Percentiles rank a stretch among this genome's conserved stretches.
Conservation (phyloP, 2,329 filamentous ascomycete genomes). For the Verticillium zaregamsianum region DNA sequence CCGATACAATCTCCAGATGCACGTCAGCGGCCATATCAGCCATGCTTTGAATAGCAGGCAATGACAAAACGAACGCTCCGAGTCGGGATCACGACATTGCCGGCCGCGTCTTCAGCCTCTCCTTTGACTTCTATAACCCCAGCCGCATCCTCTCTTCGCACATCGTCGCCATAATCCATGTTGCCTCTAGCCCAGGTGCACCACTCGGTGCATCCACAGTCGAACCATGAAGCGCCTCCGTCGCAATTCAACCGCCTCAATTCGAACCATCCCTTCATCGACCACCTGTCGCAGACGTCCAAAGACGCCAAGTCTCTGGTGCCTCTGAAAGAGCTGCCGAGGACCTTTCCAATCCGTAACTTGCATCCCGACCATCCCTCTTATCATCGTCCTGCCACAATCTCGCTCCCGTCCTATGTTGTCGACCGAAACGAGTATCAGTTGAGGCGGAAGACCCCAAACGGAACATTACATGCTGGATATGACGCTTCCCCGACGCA, state of each 20-base stretch:
- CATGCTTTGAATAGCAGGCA: conserved; percentile 38
- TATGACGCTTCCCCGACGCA: conserved; percentile 82
- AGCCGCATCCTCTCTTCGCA: background rate
- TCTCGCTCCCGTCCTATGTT: conserved; percentile 5
- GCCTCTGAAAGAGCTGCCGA: conserved; percentile 19
- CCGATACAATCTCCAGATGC: conserved; percentile 32
- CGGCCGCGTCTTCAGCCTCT: background rate
- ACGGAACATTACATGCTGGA: conserved; percentile 84
- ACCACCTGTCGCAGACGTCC: conserved; percentile 11
- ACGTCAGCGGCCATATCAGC: conserved; percentile 29
- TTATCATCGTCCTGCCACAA: conserved; percentile 14
- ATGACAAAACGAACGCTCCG: conserved; percentile 26
- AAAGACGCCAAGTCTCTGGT: conserved; percentile 8
- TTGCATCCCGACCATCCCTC: conserved; percentile 25
- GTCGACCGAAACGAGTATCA: conserved; percentile 61
- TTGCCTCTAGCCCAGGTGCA: conserved; percentile 48
- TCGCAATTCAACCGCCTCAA: conserved; percentile 5
- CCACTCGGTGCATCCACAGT: conserved; percentile 42
- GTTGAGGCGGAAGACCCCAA: conserved; percentile 86
- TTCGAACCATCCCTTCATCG: conserved; percentile 20
- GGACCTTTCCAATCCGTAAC: conserved; percentile 30
- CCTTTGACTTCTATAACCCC: conserved; percentile 5
- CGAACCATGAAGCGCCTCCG: conserved; percentile 32
- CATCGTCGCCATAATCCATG: conserved; percentile 27
- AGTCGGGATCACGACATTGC: background rate